Evolutionary conservation across 345 rosid species (phyloP).

Genomic region (Luvunga scandens): DNA sequence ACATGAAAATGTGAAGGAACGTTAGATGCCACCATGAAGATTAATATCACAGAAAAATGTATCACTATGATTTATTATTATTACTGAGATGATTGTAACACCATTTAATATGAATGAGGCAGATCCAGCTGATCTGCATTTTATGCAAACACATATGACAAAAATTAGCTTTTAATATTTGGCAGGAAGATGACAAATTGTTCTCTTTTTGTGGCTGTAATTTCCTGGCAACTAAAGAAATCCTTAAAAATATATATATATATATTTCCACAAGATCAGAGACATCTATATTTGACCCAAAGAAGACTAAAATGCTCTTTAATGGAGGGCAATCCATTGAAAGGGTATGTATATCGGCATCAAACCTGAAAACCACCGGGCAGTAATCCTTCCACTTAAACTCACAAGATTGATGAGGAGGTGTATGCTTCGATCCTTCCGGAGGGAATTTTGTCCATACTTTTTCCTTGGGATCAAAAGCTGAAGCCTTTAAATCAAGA

Average conservation of each 20-base stretch:
- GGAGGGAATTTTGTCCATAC: conserved; percentile 97
- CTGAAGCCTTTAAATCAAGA: conserved; percentile 84
- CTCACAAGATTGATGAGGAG: conserved; percentile 89
- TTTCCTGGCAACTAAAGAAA: not conserved
- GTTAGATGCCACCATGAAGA: conserved; percentile 11
- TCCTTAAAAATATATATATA: not conserved
- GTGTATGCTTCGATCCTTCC: conserved; percentile 91
- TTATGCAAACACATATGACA: not conserved
- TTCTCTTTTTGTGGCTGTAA: not conserved
- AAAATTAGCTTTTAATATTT: not conserved
- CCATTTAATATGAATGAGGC: not conserved
- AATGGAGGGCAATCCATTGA: not conserved
- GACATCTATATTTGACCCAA: not conserved
- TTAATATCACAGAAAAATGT: not conserved
- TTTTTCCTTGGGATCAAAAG: conserved; percentile 91
- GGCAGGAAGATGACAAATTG: not conserved
- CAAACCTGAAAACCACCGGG: conserved; percentile 93
- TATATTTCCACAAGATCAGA: too few relatives aligned
- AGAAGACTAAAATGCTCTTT: not conserved
- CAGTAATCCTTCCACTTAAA: conserved; percentile 98
- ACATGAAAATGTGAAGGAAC: conserved; percentile 4
- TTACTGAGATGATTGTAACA: not conserved
- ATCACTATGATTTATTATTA: not conserved
- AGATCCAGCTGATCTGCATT: not conserved
- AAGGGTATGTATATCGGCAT: conserved; percentile 4